Conservation (phyloP, 768 basidiomycete genomes). For the Gyrodon lividus region DNA sequence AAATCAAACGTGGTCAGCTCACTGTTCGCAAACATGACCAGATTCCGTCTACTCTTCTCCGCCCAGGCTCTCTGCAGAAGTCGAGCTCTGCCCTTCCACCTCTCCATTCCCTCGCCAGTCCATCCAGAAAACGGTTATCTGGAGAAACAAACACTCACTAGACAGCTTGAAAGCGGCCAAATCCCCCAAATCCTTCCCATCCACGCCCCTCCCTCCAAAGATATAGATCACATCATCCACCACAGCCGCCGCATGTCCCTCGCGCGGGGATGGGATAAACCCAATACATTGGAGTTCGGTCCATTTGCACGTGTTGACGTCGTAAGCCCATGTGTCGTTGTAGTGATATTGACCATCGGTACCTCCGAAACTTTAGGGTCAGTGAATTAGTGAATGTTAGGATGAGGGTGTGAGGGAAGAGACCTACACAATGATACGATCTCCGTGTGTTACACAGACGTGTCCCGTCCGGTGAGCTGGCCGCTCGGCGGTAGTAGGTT, state of each 20-base stretch:
- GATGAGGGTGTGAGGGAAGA: constrained; percentile 15
- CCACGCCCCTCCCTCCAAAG: constrained; percentile 95
- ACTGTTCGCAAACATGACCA: constrained; percentile 1
- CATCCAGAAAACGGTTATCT: neutral
- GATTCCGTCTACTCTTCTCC: neutral
- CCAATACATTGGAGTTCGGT: constrained; percentile 93
- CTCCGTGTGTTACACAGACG: constrained; percentile 77
- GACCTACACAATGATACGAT: constrained; percentile 80
- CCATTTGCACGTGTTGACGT: constrained; percentile 79
- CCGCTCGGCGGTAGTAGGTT: constrained; percentile 54
- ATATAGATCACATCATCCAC: constrained; percentile 98
- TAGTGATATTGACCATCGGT: constrained; percentile 99
- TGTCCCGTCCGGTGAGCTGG: constrained; percentile 92
- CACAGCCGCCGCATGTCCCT: constrained; percentile 94
- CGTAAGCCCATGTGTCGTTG: constrained; percentile 98
- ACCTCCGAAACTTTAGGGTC: constrained; percentile 78
- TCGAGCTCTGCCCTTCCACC: neutral
- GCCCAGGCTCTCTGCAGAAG: neutral
- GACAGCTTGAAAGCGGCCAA: constrained; percentile 96
- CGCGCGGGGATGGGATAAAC: constrained; percentile 91
- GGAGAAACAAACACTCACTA: constrained; percentile 55
- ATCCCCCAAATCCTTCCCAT: constrained; percentile 94
- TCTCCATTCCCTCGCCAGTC: too few species aligned
- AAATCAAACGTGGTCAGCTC: constrained; percentile 11
- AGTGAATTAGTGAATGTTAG: constrained; percentile 14